phyloP scores from a whole-genome alignment of 495 filamentous ascomycete species.

The Tuber borchii region DNA sequence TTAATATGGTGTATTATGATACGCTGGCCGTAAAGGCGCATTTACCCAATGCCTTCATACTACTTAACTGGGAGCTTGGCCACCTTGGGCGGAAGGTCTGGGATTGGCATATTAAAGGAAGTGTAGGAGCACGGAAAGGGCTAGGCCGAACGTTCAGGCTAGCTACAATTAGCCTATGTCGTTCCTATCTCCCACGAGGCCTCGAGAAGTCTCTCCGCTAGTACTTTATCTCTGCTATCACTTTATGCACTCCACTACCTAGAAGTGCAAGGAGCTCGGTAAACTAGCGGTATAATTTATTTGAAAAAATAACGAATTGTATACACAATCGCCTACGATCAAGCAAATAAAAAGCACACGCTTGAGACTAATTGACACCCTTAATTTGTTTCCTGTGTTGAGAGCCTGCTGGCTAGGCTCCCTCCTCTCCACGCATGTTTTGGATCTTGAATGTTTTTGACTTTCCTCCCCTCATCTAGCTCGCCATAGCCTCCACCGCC shows the following conservation, averaged over 20 bases:
- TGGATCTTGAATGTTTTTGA: constrained; percentile 48
- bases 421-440: constrained; percentile 57
- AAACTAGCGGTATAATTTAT: not conserved
- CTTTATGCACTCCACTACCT: not conserved
- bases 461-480: constrained; percentile 48
- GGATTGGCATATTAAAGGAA: no score
- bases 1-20: no score
- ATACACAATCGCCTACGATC: not conserved
- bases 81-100: no score
- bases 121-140: not conserved
- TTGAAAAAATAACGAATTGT: not conserved
- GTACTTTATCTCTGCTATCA: not conserved
- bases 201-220: not conserved
- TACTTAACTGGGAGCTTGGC: no score
- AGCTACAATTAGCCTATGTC: not conserved
- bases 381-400: constrained; percentile 44
- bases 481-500: constrained; percentile 70
- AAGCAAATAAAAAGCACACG: not conserved
- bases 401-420: constrained; percentile 53
- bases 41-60: not conserved
- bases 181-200: not conserved
- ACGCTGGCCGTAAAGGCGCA: not conserved
- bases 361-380: not conserved
- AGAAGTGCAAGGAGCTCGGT: not conserved
- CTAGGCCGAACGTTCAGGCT: not conserved